Percentiles rank a stretch among this genome's conserved stretches.
Conservation (phyloP, 495 filamentous ascomycete species). For the Pyrenula massariospora region DNA sequence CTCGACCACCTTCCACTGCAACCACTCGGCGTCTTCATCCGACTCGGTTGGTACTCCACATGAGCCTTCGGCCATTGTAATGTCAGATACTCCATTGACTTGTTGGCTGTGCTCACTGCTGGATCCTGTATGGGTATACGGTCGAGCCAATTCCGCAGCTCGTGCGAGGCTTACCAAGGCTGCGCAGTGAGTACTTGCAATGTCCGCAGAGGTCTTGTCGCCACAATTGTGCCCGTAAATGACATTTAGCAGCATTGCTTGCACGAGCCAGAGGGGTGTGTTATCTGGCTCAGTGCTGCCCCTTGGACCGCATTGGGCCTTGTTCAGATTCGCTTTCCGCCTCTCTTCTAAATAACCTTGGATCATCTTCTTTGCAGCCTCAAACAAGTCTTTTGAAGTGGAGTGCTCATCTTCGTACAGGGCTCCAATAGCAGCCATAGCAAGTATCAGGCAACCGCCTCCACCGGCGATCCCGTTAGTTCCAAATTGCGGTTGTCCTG, state of each 20-base stretch:
- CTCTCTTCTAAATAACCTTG: conserved; percentile 87
- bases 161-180: conserved; percentile 85
- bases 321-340: conserved; percentile 77
- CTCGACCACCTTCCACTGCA: conserved; percentile 77
- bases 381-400: conserved; percentile 77
- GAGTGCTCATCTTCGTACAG: conserved; percentile 80
- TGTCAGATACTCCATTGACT: conserved; percentile 17
- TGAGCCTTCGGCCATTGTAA: not conserved
- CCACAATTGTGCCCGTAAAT: conserved; percentile 94
- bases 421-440: conserved; percentile 92
- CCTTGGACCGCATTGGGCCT: conserved; percentile 47
- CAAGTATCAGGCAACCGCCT: conserved; percentile 81
- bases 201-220: conserved; percentile 80
- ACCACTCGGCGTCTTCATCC: conserved; percentile 75
- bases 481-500: conserved; percentile 41
- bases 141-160: conserved; percentile 63
- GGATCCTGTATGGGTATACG: conserved; percentile 19
- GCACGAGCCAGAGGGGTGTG: conserved; percentile 93
- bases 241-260: conserved; percentile 94
- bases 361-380: conserved; percentile 91
- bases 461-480: conserved; percentile 62
- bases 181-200: conserved; percentile 82
- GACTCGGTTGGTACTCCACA: not conserved
- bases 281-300: conserved; percentile 60
- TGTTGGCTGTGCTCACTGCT: conserved; percentile 20